Conservation (phyloP, 345 rosid species). For the Barbarea vulgaris region DNA sequence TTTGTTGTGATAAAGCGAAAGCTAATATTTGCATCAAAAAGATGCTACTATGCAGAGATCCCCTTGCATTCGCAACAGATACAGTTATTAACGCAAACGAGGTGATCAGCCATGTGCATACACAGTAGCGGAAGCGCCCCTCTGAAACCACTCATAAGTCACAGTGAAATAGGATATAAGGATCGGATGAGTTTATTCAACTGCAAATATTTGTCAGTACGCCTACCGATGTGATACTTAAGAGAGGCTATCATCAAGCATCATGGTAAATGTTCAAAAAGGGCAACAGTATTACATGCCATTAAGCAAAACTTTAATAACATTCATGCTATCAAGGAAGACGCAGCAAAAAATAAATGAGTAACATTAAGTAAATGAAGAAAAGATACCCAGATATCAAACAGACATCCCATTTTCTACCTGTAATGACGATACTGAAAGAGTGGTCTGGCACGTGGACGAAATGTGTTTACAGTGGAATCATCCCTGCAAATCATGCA, state of each 20-base stretch:
- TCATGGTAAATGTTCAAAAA: slow-evolving; percentile 13
- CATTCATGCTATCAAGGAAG: slow-evolving; percentile 10
- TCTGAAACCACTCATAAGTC: slow-evolving; percentile 27
- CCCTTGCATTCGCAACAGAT: slow-evolving; percentile 26
- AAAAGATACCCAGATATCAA: background rate
- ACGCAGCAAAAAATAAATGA: background rate
- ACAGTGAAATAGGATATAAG: slow-evolving; percentile 19
- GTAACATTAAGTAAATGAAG: slow-evolving; percentile 9
- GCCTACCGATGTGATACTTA: slow-evolving; percentile 13
- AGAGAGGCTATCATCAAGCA: slow-evolving; percentile 21
- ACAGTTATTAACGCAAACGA: slow-evolving; percentile 12
- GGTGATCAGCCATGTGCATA: slow-evolving; percentile 17
- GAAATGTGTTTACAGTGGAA: slow-evolving; percentile 82
- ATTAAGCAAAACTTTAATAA: slow-evolving; percentile 11
- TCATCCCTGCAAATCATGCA: slow-evolving; percentile 75
- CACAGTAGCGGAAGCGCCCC: slow-evolving; percentile 2
- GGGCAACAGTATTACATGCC: slow-evolving; percentile 19
- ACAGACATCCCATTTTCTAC: slow-evolving; percentile 44
- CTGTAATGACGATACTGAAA: slow-evolving; percentile 99
- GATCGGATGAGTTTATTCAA: slow-evolving; percentile 10
- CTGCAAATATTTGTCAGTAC: slow-evolving; percentile 19
- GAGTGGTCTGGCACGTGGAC: slow-evolving; percentile 88
- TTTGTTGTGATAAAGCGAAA: slow-evolving; percentile 24
- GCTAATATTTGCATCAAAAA: slow-evolving; percentile 25
- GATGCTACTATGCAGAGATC: slow-evolving; percentile 24